These are phyloP conservation scores for Phytophthora quininea DNA, from an alignment of 352 stramenopile species.

Conservation along the genomic window DNA sequence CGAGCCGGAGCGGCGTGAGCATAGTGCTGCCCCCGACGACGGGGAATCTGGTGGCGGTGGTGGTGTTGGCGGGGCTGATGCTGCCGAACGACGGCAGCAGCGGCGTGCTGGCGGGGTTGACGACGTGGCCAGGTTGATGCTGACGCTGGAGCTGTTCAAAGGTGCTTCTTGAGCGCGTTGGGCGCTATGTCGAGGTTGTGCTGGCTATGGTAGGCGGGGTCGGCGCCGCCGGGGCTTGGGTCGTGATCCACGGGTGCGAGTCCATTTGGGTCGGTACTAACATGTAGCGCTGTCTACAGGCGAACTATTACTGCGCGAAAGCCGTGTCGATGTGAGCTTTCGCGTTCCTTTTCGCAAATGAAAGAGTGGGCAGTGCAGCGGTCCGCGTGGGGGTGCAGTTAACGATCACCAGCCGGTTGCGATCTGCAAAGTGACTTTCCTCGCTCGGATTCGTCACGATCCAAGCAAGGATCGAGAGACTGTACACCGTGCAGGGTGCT, in stretches of 20 bases:
- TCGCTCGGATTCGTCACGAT: conserved; percentile 40
- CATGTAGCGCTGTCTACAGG: conserved; percentile 18
- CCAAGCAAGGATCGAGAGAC: conserved; percentile 10
- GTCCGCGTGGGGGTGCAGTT: conserved; percentile 30
- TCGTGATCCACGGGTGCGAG: conserved; percentile 30
- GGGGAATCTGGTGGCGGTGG: conserved; percentile 27
- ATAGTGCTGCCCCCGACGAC: conserved; percentile 23
- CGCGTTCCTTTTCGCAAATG: conserved; percentile 43
- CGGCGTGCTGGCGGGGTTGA: conserved; percentile 26
- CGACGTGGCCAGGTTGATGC: conserved; percentile 28
- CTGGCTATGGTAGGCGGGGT: conserved; percentile 13
- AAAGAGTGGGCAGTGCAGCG: conserved; percentile 12
- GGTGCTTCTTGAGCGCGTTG: conserved; percentile 29
- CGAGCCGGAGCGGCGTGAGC: conserved; percentile 48
- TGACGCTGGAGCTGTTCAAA: conserved; percentile 29
- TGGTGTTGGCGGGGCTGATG: conserved; percentile 61
- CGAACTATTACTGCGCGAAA: too few relatives aligned
- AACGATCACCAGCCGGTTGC: conserved; percentile 20
- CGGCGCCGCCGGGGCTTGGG: conserved; percentile 4
- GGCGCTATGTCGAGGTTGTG: conserved; percentile 1
- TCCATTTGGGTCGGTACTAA: conserved; percentile 29
- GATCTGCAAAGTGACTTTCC: conserved; percentile 39
- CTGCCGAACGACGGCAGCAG: conserved; percentile 43
- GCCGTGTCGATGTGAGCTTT: conserved; percentile 8
- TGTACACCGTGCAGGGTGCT: conserved; percentile 13